These are phyloP conservation scores for Dipodascus albidus DNA, from an alignment of 805 yeast species.

Conservation along the genomic window DNA sequence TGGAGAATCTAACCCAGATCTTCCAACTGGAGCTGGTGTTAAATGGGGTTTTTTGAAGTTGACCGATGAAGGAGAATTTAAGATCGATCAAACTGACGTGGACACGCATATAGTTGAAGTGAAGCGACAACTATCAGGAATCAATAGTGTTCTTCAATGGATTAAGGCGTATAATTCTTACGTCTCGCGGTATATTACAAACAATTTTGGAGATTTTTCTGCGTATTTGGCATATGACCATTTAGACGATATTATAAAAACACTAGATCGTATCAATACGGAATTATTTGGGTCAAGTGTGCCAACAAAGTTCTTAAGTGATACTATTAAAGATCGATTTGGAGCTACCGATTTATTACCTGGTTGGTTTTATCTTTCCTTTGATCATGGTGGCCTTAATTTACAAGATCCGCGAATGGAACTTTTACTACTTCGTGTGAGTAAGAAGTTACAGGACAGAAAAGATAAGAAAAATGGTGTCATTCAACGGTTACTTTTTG, in stretches of 20 bases:
- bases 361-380: not conserved
- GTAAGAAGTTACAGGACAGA: not conserved
- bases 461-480: not conserved
- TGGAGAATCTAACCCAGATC: not conserved
- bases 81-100: not conserved
- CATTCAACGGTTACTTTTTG: not conserved
- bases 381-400: not conserved
- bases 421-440: not conserved
- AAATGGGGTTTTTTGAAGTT: not conserved
- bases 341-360: not conserved
- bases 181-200: not conserved
- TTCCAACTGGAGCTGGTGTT: not conserved
- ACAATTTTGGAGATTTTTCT: constrained; percentile 1
- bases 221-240: not conserved
- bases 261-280: not conserved
- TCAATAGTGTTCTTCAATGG: not conserved
- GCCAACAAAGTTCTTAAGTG: not conserved
- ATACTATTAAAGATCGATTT: not conserved
- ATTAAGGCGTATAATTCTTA: not conserved
- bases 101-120: not conserved
- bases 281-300: not conserved
- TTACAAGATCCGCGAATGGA: not conserved
- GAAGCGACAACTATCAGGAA: not conserved
- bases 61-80: not conserved
- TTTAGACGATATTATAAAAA: not conserved